Evolutionary conservation across 2,329 filamentous ascomycete genomes (phyloP), one percentile per base, ranked within the genome.

Genomic region (Neoscytalidium dimidiatum): DNA sequence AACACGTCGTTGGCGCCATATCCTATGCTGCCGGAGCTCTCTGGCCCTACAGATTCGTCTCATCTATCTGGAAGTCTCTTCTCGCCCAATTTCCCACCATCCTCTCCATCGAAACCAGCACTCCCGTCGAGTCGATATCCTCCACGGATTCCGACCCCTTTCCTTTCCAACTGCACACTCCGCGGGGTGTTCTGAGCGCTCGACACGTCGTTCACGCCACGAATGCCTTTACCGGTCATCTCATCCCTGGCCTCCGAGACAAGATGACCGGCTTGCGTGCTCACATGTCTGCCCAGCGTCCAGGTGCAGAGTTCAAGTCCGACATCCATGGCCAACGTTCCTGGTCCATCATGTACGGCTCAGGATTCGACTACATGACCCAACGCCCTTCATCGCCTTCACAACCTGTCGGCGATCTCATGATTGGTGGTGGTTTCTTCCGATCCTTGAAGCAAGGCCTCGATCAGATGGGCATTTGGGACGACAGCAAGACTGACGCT

Each of bases 401-500:
- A 8, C 76, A 80, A 2, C 70, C 74, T 1, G 81, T 83, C 56
- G 80, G 80, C 0, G 38, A 64, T 13, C 79, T 79, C 43, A 78
- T 82, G 49, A 70, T 82, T 9, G 78, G 83, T 0, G 81, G 81
- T 1, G 82, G 83, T 21, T 82, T 76, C 0, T 83, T 77, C 69
- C 69, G 70, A 41, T 46, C 71, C 13, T 65, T 79, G 6, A 68
- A 51, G 11, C 48, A 52, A 3, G 61, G 61, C 28, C 38, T 64
- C 21, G 61, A 64, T 23, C 61, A 64, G 43, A 53, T 48, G 35
- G 66, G 74, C 4, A 68, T 76, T 21, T 86, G 84, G 83, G 66
- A 72, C 33, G 72, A 74, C 35, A 68, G 67, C n/a, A 69, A 65
- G 29, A 14, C 46, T 26, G 61, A 64, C 17, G 48, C 49, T 5